Conservation (phyloP, 2,329 filamentous ascomycete species). For the Lasiodiplodia citricola region DNA sequence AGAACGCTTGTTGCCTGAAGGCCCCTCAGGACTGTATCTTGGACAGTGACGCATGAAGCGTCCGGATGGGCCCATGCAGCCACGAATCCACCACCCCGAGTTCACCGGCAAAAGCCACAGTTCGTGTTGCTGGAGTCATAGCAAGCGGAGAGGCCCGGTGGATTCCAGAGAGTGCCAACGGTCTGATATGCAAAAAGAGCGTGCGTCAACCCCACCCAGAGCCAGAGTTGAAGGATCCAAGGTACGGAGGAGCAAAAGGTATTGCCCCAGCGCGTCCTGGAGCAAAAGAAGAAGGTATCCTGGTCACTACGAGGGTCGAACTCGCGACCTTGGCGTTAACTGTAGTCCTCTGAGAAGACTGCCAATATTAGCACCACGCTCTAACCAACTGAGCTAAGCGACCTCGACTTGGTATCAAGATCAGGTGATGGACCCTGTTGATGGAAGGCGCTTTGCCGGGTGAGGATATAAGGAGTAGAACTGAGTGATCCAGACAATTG, state of each 20-base stretch:
- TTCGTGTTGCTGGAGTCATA: background rate
- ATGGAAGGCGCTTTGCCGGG: background rate
- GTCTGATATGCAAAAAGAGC: background rate
- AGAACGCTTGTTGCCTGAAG: background rate
- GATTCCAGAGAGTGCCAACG: background rate
- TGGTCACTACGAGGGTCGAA: constrained; percentile 31
- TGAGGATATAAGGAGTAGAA: background rate
- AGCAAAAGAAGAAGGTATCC: constrained; percentile 9
- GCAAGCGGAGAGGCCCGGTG: too few relatives aligned
- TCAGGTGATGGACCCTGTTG: background rate
- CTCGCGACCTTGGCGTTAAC: constrained; percentile 30
- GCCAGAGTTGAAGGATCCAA: background rate
- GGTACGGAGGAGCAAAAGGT: background rate
- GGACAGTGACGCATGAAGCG: background rate
- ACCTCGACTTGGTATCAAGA: constrained; percentile 4
- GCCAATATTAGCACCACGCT: constrained; percentile 30
- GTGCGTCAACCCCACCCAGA: background rate
- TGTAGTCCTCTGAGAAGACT: background rate
- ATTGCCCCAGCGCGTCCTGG: background rate
- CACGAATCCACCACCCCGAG: background rate
- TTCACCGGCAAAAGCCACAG: constrained; percentile 7
- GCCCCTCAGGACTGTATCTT: background rate
- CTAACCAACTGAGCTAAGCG: constrained; percentile 31
- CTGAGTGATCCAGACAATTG: background rate
- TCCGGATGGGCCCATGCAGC: background rate